Conservation (phyloP, 73 alveolate genomes). For the Tetrahymena elliotti region DNA sequence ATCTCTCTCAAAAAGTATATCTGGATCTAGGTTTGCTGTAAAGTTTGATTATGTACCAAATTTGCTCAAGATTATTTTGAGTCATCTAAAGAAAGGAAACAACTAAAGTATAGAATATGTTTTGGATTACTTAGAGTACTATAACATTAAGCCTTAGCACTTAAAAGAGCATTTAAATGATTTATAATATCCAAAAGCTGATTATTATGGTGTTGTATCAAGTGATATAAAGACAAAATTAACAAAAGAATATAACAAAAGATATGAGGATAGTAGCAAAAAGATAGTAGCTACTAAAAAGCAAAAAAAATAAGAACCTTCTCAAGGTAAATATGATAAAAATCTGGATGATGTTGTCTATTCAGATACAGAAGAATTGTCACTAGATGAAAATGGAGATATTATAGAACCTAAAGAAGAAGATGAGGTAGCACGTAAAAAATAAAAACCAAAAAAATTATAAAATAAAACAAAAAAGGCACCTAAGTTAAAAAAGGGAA, state of each 20-base stretch:
- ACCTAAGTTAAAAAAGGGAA: neutral
- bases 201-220: neutral
- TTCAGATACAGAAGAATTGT: neutral
- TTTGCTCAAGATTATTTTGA: slow-evolving; percentile 45
- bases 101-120: slow-evolving; percentile 49
- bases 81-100: slow-evolving; percentile 39
- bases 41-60: slow-evolving; percentile 33
- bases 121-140: slow-evolving; percentile 52
- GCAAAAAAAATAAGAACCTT: neutral
- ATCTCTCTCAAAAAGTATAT: slow-evolving; percentile 43
- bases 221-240: neutral
- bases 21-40: slow-evolving; percentile 41
- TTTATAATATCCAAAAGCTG: slow-evolving; percentile 18
- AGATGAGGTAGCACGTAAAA: neutral
- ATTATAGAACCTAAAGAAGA: neutral
- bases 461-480: neutral
- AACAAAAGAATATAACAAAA: neutral
- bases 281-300: too few species aligned
- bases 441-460: too few species aligned
- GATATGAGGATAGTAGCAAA: neutral
- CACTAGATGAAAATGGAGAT: neutral
- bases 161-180: slow-evolving; percentile 76
- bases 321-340: neutral
- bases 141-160: slow-evolving; percentile 57
- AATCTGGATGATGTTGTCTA: neutral